phyloP scores from a whole-genome alignment of 441 rosid genomes.

The Erodium texanum region DNA sequence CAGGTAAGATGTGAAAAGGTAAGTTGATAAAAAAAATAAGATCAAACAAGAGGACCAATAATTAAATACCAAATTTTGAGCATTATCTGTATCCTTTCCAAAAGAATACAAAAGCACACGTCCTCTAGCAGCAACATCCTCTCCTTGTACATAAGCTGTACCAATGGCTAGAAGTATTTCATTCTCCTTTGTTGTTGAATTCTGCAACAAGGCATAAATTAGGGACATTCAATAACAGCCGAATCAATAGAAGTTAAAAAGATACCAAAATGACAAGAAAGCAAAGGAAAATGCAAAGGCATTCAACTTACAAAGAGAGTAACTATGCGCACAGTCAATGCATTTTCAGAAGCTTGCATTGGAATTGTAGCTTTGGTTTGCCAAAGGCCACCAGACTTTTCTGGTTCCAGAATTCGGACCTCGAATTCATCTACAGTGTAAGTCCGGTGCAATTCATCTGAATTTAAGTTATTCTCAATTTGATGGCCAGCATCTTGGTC shows the following conservation, averaged over 20 bases:
- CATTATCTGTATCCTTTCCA: constrained; percentile 51
- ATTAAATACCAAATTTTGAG: constrained; percentile 54
- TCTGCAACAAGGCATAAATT: constrained; percentile 42
- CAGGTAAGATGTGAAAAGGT: not conserved
- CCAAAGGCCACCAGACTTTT: constrained; percentile 87
- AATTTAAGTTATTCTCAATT: constrained; percentile 65
- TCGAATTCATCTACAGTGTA: constrained; percentile 85
- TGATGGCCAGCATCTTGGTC: constrained; percentile 96
- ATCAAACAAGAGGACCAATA: constrained; percentile 15
- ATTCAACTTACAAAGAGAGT: constrained; percentile 67
- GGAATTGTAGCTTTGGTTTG: constrained; percentile 88
- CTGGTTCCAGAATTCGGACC: constrained; percentile 87
- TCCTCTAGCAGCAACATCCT: constrained; percentile 99
- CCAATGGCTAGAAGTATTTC: constrained; percentile 88
- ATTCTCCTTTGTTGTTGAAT: constrained; percentile 69
- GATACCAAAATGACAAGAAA: not conserved
- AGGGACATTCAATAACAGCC: constrained; percentile 8
- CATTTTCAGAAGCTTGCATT: constrained; percentile 95
- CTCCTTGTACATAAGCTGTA: constrained; percentile 98
- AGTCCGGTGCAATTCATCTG: constrained; percentile 72
- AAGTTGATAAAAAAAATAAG: constrained; percentile 1
- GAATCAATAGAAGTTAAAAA: not conserved
- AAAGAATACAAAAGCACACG: constrained; percentile 81
- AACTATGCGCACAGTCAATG: constrained; percentile 88
- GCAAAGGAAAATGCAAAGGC: constrained; percentile 14